Conservation (phyloP, 2,329 filamentous ascomycete genomes). For the Aspergillus hiratsukae region DNA sequence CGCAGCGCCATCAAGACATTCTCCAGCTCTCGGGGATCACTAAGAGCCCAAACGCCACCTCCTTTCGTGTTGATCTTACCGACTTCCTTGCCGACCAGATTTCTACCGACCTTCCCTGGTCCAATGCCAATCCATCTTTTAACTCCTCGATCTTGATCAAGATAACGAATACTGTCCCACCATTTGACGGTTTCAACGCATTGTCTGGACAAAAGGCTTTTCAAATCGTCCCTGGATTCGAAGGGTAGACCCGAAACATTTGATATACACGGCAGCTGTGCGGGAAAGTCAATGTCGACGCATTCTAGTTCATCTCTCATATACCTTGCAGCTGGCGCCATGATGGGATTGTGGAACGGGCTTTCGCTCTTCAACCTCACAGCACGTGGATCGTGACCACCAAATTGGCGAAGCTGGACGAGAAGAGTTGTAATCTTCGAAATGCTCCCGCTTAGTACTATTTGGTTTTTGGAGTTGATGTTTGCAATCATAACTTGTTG, state of each 20-base stretch:
- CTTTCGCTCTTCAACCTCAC: constrained; percentile 82
- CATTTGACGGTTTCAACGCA: constrained; percentile 90
- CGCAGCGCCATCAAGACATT: constrained; percentile 62
- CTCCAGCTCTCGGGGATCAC: constrained; percentile 71
- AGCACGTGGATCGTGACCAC: constrained; percentile 84
- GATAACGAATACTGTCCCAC: constrained; percentile 89
- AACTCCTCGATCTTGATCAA: constrained; percentile 78
- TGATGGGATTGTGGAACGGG: constrained; percentile 87
- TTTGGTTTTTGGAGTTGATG: constrained; percentile 93
- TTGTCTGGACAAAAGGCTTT: constrained; percentile 72
- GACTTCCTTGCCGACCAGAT: constrained; percentile 91
- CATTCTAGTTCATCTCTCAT: constrained; percentile 66
- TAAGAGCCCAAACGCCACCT: constrained; percentile 89
- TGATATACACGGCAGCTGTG: constrained; percentile 70
- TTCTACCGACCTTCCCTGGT: constrained; percentile 87
- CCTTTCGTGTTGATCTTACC: constrained; percentile 78
- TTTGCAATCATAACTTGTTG: constrained; percentile 89
- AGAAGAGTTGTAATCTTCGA: constrained; percentile 75
- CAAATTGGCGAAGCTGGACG: constrained; percentile 80
- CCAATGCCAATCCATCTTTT: constrained; percentile 87
- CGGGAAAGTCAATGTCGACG: constrained; percentile 67
- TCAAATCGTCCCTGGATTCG: constrained; percentile 65
- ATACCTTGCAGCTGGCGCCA: constrained; percentile 74
- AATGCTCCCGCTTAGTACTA: constrained; percentile 85
- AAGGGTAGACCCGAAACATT: constrained; percentile 84